Conservation (phyloP, 1,284 basidiomycete genomes). For the Puccinia polysora region DNA sequence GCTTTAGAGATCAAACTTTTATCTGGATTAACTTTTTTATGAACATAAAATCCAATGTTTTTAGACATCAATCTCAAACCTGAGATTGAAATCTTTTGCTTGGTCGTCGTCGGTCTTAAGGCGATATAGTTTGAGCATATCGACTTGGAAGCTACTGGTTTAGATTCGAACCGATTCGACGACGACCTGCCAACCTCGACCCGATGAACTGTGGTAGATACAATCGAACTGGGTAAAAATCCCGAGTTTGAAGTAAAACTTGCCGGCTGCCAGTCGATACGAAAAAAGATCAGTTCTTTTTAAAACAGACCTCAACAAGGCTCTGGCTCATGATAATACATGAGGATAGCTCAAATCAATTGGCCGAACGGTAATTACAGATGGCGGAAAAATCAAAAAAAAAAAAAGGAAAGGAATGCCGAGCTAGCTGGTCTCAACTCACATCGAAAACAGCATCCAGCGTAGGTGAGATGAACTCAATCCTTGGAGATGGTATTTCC, state of each 20-base stretch:
- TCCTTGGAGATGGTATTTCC: slow-evolving; percentile 40
- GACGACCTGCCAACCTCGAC: slow-evolving; percentile 2
- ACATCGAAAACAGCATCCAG: slow-evolving; percentile 30
- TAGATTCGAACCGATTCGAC: background rate
- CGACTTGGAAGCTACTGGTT: background rate
- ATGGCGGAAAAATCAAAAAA: too few relatives aligned
- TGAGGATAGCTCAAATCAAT: too few relatives aligned
- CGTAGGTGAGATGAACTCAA: slow-evolving; percentile 24
- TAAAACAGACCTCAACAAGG: background rate
- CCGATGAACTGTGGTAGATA: slow-evolving; percentile 3
- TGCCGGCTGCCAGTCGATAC: background rate
- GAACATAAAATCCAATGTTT: slow-evolving; percentile 33
- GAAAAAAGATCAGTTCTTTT: background rate
- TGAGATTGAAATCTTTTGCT: slow-evolving; percentile 20
- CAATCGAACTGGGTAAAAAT: slow-evolving; percentile 23
- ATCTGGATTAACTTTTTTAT: slow-evolving; percentile 28
- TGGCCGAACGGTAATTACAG: too few relatives aligned
- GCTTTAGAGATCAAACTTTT: slow-evolving; percentile 10
- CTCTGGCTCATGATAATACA: too few relatives aligned
- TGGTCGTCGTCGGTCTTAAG: background rate
- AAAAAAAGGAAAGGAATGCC: too few relatives aligned
- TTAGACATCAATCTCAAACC: slow-evolving; percentile 30
- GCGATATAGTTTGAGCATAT: background rate
- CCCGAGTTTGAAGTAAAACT: slow-evolving; percentile 35
- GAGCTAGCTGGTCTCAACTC: too few relatives aligned